Percentiles rank a stretch among this genome's conserved stretches.
Conservation (phyloP, 2,329 filamentous ascomycete genomes). For the Alternaria ventricosa region DNA sequence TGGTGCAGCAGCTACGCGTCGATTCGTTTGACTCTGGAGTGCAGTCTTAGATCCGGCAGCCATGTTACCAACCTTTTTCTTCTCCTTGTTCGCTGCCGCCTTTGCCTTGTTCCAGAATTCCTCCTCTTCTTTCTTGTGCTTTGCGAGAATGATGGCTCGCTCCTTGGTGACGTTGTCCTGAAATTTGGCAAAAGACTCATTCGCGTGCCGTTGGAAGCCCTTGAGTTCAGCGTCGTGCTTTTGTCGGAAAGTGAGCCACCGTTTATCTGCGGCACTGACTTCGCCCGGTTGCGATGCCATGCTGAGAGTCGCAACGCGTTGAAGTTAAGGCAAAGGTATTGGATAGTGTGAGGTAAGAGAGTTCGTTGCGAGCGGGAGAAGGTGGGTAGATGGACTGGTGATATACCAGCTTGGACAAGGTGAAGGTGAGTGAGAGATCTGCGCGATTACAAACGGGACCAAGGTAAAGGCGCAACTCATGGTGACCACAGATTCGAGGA, state of each 20-base stretch:
- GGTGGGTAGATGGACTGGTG: neutral
- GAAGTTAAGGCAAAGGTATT: neutral
- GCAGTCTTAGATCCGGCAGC: neutral
- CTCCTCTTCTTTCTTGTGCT: constrained; percentile 11
- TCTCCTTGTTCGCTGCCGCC: neutral
- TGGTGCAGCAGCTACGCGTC: neutral
- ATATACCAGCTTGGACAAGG: neutral
- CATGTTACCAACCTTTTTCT: neutral
- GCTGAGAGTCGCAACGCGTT: neutral
- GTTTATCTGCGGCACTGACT: neutral
- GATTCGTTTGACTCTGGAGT: neutral
- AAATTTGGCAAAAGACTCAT: neutral
- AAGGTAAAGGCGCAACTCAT: neutral
- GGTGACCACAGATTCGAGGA: neutral
- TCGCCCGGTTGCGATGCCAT: neutral
- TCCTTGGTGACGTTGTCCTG: neutral
- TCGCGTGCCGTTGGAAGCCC: neutral
- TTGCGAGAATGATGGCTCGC: neutral
- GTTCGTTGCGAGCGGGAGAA: neutral
- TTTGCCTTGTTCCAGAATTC: constrained; percentile 10
- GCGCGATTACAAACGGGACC: neutral
- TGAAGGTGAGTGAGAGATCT: constrained; percentile 1
- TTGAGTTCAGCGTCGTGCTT: constrained; percentile 1
- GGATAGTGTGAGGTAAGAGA: neutral
- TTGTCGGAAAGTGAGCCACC: constrained; percentile 4